Evolutionary conservation across 495 filamentous ascomycete genomes (phyloP).

Genomic region (Penicillium pancosmium): DNA sequence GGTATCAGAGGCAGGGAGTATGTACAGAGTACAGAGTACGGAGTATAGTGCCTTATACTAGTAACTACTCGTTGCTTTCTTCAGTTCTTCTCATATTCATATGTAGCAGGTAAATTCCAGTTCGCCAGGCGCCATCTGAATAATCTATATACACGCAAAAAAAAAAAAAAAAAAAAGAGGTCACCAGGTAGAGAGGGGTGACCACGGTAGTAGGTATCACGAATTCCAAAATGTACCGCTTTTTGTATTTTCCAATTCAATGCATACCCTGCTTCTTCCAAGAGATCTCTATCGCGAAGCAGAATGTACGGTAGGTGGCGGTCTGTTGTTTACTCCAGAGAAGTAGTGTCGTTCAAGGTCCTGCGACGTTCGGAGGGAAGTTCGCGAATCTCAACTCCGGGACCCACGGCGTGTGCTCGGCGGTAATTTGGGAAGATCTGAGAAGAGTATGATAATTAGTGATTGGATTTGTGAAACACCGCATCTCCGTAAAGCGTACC

Average conservation of each 20-base stretch:
- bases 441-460: constrained; percentile 10
- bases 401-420: constrained; percentile 59
- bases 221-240: constrained; percentile 25
- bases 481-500: constrained; percentile 52
- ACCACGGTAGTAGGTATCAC: constrained; percentile 26
- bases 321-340: constrained; percentile 28
- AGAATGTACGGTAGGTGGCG: not conserved
- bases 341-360: constrained; percentile 52
- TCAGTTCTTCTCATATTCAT: not conserved
- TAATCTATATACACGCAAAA: constrained; percentile 41
- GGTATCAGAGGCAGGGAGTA: not conserved
- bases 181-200: constrained; percentile 7
- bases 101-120: constrained; percentile 10
- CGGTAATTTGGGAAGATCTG: constrained; percentile 70
- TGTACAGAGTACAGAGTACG: too few relatives aligned
- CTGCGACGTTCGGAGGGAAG: constrained; percentile 53
- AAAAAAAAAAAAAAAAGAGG: constrained; percentile 4
- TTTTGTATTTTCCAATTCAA: constrained; percentile 22
- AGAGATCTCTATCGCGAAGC: not conserved
- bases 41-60: too few relatives aligned
- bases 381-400: constrained; percentile 65
- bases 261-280: constrained; percentile 13
- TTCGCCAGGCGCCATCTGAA: constrained; percentile 39
- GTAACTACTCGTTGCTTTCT: not conserved
- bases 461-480: not conserved